Percentiles rank a stretch among this genome's conserved stretches.
Evolutionary conservation across 768 basidiomycete species (phyloP).

Genomic region (Crassisporium funariophilum): DNA sequence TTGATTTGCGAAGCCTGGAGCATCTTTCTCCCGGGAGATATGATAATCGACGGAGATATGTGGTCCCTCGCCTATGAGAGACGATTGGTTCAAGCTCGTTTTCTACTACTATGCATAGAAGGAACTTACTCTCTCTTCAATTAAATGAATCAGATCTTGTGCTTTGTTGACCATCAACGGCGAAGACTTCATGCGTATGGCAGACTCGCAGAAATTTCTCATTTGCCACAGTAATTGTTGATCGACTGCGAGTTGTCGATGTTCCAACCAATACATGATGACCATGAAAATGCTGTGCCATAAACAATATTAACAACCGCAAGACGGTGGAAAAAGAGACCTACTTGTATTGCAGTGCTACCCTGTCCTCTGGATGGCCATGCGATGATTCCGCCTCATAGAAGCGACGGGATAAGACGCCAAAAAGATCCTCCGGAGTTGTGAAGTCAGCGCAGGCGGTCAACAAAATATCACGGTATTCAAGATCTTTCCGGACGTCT

Average conservation of each 20-base stretch:
- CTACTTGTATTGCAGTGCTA: conserved; percentile 38
- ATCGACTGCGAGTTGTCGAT: conserved; percentile 30
- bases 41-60: conserved; percentile 5
- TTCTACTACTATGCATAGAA: neutral
- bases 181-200: conserved; percentile 29
- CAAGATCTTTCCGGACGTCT: conserved; percentile 35
- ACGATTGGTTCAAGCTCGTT: no score
- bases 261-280: conserved; percentile 38
- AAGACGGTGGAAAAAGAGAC: conserved; percentile 8
- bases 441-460: conserved; percentile 45
- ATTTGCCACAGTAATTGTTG: conserved; percentile 35
- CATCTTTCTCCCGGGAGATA: conserved; percentile 27
- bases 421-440: conserved; percentile 41
- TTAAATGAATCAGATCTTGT: conserved; percentile 28
- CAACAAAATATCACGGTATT: conserved; percentile 44
- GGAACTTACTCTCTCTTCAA: conserved; percentile 30
- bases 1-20: conserved; percentile 34
- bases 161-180: conserved; percentile 34
- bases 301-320: neutral
- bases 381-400: conserved; percentile 30
- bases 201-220: conserved; percentile 35
- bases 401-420: conserved; percentile 39
- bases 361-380: conserved; percentile 27
- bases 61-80: conserved; percentile 11
- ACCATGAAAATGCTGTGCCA: conserved; percentile 36